These are phyloP conservation scores for Coemansia sp. DNA, from an alignment of 192 early-diverging fungal genomes.

Conservation along the genomic window DNA sequence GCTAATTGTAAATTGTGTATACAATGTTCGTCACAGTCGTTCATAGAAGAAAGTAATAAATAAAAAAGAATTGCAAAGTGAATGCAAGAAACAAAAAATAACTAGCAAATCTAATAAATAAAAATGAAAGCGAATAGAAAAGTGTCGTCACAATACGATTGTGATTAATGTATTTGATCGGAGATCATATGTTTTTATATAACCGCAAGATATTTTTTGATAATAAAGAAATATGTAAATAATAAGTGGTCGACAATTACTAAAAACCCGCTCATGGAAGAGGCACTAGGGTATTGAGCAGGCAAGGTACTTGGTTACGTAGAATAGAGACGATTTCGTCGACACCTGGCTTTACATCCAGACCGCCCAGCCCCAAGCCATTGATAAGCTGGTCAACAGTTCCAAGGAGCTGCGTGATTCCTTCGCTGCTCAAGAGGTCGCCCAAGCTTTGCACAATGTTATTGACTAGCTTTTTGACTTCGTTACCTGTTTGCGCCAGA, in stretches of 20 bases:
- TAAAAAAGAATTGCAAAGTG: neutral
- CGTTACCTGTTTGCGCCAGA: slow-evolving; percentile 45
- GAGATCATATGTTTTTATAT: too few relatives aligned
- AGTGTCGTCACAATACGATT: neutral
- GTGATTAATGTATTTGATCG: slow-evolving; percentile 7
- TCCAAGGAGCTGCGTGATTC: slow-evolving; percentile 30
- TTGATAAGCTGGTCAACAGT: slow-evolving; percentile 38
- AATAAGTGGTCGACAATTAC: neutral
- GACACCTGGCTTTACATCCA: slow-evolving; percentile 44
- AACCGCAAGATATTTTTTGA: too few relatives aligned
- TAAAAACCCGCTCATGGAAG: slow-evolving; percentile 24
- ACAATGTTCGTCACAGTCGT: slow-evolving; percentile 33
- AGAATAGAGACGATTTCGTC: slow-evolving; percentile 40
- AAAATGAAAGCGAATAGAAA: neutral
- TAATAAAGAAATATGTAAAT: neutral
- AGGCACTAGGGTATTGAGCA: slow-evolving; percentile 49
- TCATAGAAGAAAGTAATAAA: slow-evolving; percentile 21
- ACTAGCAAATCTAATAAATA: neutral
- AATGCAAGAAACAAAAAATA: neutral
- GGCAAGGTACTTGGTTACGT: slow-evolving; percentile 48
- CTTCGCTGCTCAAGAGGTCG: slow-evolving; percentile 38
- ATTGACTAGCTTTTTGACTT: slow-evolving; percentile 47
- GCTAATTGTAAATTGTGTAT: slow-evolving; percentile 36
- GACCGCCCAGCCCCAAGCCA: slow-evolving; percentile 43
- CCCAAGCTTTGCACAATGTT: slow-evolving; percentile 42